phyloP scores from a whole-genome alignment of 108 stramenopile genomes.

The Cyclotella choctawhatcheeana region DNA sequence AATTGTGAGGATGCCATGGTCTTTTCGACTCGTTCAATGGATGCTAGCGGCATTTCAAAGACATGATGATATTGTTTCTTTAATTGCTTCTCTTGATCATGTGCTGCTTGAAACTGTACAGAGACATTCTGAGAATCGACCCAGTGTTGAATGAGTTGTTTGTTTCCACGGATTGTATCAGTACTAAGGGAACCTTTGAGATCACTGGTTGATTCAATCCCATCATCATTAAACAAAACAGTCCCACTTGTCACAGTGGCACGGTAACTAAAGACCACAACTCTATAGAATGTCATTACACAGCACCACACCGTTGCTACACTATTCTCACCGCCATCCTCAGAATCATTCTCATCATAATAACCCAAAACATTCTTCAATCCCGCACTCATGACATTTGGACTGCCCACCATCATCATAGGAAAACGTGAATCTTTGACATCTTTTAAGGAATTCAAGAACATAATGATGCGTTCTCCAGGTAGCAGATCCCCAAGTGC shows the following conservation, averaged over 20 bases:
- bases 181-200: neutral
- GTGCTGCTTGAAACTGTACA: constrained; percentile 49
- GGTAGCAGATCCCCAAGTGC: constrained; percentile 59
- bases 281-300: constrained; percentile 82
- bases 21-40: constrained; percentile 86
- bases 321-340: constrained; percentile 3
- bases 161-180: neutral
- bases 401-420: constrained; percentile 33
- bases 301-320: constrained; percentile 76
- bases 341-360: constrained; percentile 4
- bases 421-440: constrained; percentile 63
- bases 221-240: constrained; percentile 28
- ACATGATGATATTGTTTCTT: constrained; percentile 47
- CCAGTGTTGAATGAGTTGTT: constrained; percentile 35
- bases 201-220: neutral
- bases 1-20: constrained; percentile 43
- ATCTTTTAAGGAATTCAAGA: constrained; percentile 69
- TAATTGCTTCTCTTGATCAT: constrained; percentile 27
- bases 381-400: neutral
- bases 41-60: constrained; percentile 79
- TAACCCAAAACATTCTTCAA: constrained; percentile 6
- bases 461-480: constrained; percentile 84
- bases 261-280: constrained; percentile 69
- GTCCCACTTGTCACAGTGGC: constrained; percentile 25
- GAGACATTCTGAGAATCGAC: constrained; percentile 46